These are phyloP conservation scores for Parastagonospora nodorum DNA, from an alignment of 2,329 filamentous ascomycete genomes.

Conservation along the genomic window DNA sequence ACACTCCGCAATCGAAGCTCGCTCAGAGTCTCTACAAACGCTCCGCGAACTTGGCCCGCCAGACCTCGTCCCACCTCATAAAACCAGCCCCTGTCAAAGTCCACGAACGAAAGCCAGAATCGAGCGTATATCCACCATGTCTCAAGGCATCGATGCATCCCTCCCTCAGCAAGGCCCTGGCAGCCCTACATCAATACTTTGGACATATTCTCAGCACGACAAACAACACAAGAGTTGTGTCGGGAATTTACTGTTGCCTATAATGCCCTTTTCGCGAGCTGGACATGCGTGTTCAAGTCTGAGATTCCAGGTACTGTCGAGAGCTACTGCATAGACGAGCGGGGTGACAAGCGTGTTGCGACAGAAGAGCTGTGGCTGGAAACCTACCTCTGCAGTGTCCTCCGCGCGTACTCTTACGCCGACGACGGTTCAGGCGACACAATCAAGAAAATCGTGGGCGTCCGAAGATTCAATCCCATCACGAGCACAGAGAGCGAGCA, in stretches of 20 bases:
- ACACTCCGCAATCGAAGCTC: slow-evolving; percentile 87
- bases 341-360: slow-evolving; percentile 90
- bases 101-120: slow-evolving; percentile 68
- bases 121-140: slow-evolving; percentile 99
- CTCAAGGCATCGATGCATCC: slow-evolving; percentile 92
- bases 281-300: slow-evolving; percentile 98
- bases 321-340: slow-evolving; percentile 96
- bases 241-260: slow-evolving; percentile 97
- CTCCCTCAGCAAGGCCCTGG: slow-evolving; percentile 92
- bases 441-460: slow-evolving; percentile 96
- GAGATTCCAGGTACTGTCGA: slow-evolving; percentile 95
- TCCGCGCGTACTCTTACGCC: slow-evolving; percentile 94
- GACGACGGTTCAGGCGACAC: slow-evolving; percentile 93
- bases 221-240: slow-evolving; percentile 87
- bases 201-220: slow-evolving; percentile 82
- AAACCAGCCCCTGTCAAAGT: slow-evolving; percentile 73
- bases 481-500: slow-evolving; percentile 99
- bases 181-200: slow-evolving; percentile 98
- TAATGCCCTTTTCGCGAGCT: slow-evolving; percentile 98
- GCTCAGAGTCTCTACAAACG: slow-evolving; percentile 83
- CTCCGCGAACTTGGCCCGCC: slow-evolving; percentile 94
- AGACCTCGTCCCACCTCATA: slow-evolving; percentile 88
- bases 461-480: slow-evolving; percentile 94
- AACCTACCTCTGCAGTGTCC: slow-evolving; percentile 92
- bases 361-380: slow-evolving; percentile 96